These are phyloP conservation scores for Neonectria ditissima DNA, from an alignment of 2,329 filamentous ascomycete species.

Conservation along the genomic window DNA sequence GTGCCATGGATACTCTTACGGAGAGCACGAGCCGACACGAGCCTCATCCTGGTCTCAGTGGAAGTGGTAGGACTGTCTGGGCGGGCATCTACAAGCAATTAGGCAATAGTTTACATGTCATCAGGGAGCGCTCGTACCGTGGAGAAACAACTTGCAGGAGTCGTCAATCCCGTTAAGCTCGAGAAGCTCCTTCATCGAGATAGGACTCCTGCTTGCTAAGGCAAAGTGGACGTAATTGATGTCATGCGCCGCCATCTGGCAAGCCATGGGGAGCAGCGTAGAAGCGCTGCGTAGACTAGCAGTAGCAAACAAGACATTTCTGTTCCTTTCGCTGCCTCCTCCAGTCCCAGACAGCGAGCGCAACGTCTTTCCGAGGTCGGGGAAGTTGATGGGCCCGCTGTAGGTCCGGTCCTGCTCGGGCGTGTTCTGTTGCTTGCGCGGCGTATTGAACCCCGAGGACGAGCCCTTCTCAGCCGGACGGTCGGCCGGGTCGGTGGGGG, in stretches of 20 bases:
- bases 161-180: constrained; percentile 83
- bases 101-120: constrained; percentile 16
- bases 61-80: constrained; percentile 79
- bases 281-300: constrained; percentile 80
- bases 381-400: constrained; percentile 78
- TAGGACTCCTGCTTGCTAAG: constrained; percentile 78
- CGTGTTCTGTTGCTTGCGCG: constrained; percentile 18
- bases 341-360: constrained; percentile 67
- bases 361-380: constrained; percentile 72
- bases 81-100: constrained; percentile 72
- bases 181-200: constrained; percentile 76
- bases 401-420: constrained; percentile 60
- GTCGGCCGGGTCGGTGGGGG: constrained; percentile 48
- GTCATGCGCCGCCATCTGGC: constrained; percentile 80
- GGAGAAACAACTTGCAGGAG: constrained; percentile 73
- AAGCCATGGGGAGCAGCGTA: constrained; percentile 82
- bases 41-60: constrained; percentile 75
- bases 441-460: constrained; percentile 14
- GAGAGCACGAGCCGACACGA: constrained; percentile 73
- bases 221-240: constrained; percentile 85
- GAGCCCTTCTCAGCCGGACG: constrained; percentile 5
- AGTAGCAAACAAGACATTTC: constrained; percentile 83
- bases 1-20: constrained; percentile 54
- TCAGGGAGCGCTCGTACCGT: constrained; percentile 55
- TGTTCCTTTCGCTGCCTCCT: constrained; percentile 65